Base-by-base conservation (phyloP, 345 rosid genomes). In the Arabis alpina region DNA sequence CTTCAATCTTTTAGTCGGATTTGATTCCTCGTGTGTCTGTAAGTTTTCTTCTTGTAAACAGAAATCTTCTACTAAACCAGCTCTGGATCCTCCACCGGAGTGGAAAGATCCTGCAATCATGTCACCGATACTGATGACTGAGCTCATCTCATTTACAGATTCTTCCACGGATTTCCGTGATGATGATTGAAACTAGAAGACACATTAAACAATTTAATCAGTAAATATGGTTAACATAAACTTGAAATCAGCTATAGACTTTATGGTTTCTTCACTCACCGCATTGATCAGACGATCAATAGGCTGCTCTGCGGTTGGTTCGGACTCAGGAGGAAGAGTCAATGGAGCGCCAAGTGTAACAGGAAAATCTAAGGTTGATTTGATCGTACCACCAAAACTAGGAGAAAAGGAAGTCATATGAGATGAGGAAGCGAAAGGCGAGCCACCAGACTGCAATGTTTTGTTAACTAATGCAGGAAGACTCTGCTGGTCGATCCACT, bases 61-160 rank as follows among this genome's bases (percentile, higher is more conserved):
- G 57, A 85, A 82, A 83, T 91, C 93, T 79, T 87, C 93, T 32
- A 89, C 90, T 71, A 85, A 80, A 43, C 86, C 82, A 72, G 93
- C 92, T 79, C 86, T 84, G 75, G 87, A 86, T 54, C 98, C 91
- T 80, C 87, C 86, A 50, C 77, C 80, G 0, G 94, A 88, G 3
- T 55, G 58, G n/a, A 87, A 89, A 0, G 96, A 82, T 45, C 93
- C 89, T 10, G 94, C 88, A 54, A 86, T 77, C 75, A 89, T 83
- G 61, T 93, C 91, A 24, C 77, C 82, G 88, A 89, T 79, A 72
- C 87, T 79, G 66, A 89, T 87, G 24, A 91, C 91, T 3, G 95
- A 80, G 72, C 87, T 82, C 45, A 91, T 89, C 58, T 89, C 97
- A 77, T 76, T 77, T 61, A 85, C 85, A 53, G 96, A 81, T 37